Evolutionary conservation across 1,284 basidiomycete species (phyloP).

Genomic region (Leccinum cinnamomeum): DNA sequence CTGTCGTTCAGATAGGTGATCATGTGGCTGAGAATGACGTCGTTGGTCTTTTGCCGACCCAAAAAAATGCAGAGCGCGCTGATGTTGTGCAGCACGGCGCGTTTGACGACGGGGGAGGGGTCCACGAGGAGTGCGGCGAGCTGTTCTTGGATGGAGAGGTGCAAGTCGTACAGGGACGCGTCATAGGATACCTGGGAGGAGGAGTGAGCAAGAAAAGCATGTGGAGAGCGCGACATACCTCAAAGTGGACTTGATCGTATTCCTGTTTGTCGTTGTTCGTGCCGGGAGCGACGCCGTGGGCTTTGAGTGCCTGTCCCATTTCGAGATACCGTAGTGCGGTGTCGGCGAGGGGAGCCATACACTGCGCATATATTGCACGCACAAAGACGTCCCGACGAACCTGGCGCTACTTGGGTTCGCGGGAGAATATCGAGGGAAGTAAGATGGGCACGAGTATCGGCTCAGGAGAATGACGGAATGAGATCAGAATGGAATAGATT

Average conservation of each 20-base stretch:
- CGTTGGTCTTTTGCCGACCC: slow-evolving; percentile 90
- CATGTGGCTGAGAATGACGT: slow-evolving; percentile 95
- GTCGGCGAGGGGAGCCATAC: slow-evolving; percentile 79
- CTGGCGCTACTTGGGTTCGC: slow-evolving; percentile 40
- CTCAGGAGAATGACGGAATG: neutral
- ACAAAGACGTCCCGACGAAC: slow-evolving; percentile 73
- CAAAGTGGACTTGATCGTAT: slow-evolving; percentile 66
- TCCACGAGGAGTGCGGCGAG: slow-evolving; percentile 78
- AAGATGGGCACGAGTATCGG: neutral
- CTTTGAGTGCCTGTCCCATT: slow-evolving; percentile 66
- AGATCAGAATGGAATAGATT: neutral
- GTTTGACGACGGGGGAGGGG: slow-evolving; percentile 73
- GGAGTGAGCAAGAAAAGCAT: slow-evolving; percentile 28
- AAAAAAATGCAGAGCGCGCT: slow-evolving; percentile 91
- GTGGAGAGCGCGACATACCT: slow-evolving; percentile 44
- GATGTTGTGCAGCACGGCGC: slow-evolving; percentile 77
- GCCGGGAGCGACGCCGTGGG: slow-evolving; percentile 61
- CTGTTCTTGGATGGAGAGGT: slow-evolving; percentile 85
- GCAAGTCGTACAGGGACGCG: slow-evolving; percentile 80
- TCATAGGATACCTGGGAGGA: slow-evolving; percentile 80
- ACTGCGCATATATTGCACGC: slow-evolving; percentile 85
- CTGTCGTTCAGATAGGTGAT: slow-evolving; percentile 97
- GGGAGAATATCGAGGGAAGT: neutral
- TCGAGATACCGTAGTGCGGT: slow-evolving; percentile 86
- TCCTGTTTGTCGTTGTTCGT: slow-evolving; percentile 57